A percentile compares a stretch with the other conserved stretches of the same genome.
Conservation (phyloP, 108 stramenopile species). For the Parmales sp. region DNA sequence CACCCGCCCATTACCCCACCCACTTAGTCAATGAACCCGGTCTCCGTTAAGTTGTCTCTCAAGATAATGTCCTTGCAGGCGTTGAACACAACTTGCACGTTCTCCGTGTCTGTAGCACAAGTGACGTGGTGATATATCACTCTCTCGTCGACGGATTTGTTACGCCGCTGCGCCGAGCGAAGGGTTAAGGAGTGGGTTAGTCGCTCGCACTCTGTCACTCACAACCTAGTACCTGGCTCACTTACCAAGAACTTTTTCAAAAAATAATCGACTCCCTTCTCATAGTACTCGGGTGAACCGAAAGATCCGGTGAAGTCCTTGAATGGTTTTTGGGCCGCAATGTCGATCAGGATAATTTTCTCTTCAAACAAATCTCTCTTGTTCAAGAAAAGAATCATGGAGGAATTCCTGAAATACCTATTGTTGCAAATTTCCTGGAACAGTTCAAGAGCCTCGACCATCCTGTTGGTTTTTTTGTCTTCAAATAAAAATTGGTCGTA, state of each 20-base stretch:
- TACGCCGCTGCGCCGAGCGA: too few relatives aligned
- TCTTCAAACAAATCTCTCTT: constrained; percentile 58
- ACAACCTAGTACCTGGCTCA: too few relatives aligned
- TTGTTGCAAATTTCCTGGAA: constrained; percentile 59
- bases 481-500: constrained; percentile 62
- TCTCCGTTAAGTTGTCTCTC: constrained; percentile 42
- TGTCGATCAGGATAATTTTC: constrained; percentile 30
- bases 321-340: constrained; percentile 9
- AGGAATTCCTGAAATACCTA: constrained; percentile 39
- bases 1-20: too few relatives aligned
- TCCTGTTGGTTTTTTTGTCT: constrained; percentile 37
- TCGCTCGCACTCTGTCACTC: too few relatives aligned
- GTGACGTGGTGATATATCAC: constrained; percentile 57
- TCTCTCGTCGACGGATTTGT: constrained; percentile 27
- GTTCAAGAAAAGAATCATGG: constrained; percentile 71
- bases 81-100: constrained; percentile 62
- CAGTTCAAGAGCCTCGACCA: constrained; percentile 47
- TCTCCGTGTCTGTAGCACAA: constrained; percentile 55
- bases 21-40: constrained; percentile 32
- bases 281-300: constrained; percentile 33
- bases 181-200: too few relatives aligned
- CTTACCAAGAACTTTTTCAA: constrained; percentile 45
- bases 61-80: constrained; percentile 67
- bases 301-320: constrained; percentile 27
- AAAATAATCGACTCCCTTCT: constrained; percentile 56